Conservation (phyloP, 306 rosid genomes). For the Begonia loranthoides region DNA sequence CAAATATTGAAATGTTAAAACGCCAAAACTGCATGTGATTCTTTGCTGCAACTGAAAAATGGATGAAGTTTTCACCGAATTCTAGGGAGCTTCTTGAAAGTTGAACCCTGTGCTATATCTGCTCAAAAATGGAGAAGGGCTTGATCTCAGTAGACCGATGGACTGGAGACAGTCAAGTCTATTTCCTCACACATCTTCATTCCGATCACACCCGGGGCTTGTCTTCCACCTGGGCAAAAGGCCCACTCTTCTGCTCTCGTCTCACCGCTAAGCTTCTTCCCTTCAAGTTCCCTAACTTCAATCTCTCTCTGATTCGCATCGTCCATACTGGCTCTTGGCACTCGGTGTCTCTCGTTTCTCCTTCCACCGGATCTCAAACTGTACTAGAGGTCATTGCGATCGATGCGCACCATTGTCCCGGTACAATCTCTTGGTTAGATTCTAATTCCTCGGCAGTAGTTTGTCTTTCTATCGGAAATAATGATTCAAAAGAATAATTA, state of each 20-base stretch:
- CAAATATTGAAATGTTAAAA: too few species aligned
- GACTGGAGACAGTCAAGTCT: conserved; percentile 37
- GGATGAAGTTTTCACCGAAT: neutral
- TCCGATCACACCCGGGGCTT: conserved; percentile 62
- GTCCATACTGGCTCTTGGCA: conserved; percentile 29
- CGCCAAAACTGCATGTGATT: too few species aligned
- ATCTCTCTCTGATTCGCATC: conserved; percentile 49
- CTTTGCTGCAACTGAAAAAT: too few species aligned
- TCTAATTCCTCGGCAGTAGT: conserved; percentile 11
- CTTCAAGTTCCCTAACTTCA: conserved; percentile 39
- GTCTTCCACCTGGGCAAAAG: conserved; percentile 47
- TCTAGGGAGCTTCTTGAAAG: conserved; percentile 3
- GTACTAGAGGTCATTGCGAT: conserved; percentile 30
- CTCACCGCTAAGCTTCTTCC: conserved; percentile 57
- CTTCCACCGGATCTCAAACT: conserved; percentile 17
- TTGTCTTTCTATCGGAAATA: conserved; percentile 10
- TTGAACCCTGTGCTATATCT: neutral
- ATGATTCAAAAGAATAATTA: neutral
- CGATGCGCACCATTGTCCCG: conserved; percentile 68
- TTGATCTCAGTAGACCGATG: conserved; percentile 57
- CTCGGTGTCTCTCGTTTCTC: conserved; percentile 27
- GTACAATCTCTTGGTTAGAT: conserved; percentile 9
- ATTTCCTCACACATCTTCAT: conserved; percentile 70
- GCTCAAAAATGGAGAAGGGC: conserved; percentile 30
- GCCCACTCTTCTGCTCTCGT: conserved; percentile 48